Conservation (phyloP, 768 basidiomycete species). For the Mycena filopes region DNA sequence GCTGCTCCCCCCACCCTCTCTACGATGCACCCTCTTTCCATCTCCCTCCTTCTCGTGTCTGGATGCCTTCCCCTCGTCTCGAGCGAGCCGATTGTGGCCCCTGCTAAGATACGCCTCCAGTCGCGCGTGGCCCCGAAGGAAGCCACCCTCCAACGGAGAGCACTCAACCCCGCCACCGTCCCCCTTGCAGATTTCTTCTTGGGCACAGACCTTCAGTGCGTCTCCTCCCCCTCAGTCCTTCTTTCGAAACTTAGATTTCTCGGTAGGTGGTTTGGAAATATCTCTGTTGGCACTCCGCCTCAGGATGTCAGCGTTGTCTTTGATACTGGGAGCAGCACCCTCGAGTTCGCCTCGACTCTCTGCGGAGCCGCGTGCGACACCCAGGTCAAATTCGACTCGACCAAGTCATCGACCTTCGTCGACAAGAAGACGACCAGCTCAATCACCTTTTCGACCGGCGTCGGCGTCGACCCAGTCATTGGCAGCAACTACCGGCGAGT, state of each 20-base stretch:
- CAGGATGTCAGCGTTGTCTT: conserved; percentile 59
- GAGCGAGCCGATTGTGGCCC: neutral
- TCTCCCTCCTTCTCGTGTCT: conserved; percentile 1
- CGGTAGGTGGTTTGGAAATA: conserved; percentile 64
- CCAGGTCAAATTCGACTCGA: conserved; percentile 58
- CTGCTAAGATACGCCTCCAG: conserved; percentile 20
- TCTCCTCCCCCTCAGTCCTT: conserved; percentile 3
- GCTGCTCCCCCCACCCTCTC: neutral
- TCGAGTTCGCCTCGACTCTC: conserved; percentile 43
- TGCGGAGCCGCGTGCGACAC: conserved; percentile 56
- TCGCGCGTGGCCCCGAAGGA: conserved; percentile 17
- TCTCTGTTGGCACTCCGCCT: conserved; percentile 65
- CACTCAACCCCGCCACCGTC: conserved; percentile 49
- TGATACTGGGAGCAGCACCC: conserved; percentile 59
- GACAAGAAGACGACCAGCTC: conserved; percentile 51
- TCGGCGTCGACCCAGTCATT: conserved; percentile 65
- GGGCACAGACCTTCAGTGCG: conserved; percentile 67
- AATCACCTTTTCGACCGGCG: conserved; percentile 63
- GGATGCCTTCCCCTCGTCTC: neutral
- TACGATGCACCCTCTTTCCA: conserved; percentile 4
- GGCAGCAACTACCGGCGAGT: conserved; percentile 50
- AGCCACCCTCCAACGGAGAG: conserved; percentile 45
- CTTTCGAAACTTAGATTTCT: conserved; percentile 9
- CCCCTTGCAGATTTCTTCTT: conserved; percentile 63
- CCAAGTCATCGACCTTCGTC: conserved; percentile 62